Evolutionary conservation across 2,329 filamentous ascomycete genomes (phyloP).

Genomic region (Parafenestella ontariensis): DNA sequence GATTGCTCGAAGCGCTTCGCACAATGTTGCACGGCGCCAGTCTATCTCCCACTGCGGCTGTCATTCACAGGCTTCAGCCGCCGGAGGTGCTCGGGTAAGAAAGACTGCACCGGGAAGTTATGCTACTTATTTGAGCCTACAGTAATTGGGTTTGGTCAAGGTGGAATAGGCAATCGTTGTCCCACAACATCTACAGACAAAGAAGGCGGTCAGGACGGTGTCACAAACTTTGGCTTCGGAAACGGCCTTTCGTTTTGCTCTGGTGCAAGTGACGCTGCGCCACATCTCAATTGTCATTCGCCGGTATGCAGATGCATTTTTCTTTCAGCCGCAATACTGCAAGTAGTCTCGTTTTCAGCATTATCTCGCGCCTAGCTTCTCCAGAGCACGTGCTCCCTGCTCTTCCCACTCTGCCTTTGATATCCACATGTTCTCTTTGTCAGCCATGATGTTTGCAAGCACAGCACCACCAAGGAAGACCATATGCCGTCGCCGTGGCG

Average conservation of each 20-base stretch:
- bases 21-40: conserved; percentile 14
- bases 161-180: neutral
- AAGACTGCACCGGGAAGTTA: neutral
- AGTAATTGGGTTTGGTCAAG: neutral
- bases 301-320: conserved; percentile 14
- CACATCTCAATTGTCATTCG: conserved; percentile 14
- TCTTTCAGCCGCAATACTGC: conserved; percentile 11
- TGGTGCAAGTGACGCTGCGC: neutral
- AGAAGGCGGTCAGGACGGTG: neutral
- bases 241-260: conserved; percentile 1
- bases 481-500: conserved; percentile 95
- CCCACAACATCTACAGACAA: conserved; percentile 1
- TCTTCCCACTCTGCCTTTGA: conserved; percentile 97
- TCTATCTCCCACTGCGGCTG: conserved; percentile 30
- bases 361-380: conserved; percentile 90
- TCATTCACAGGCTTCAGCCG: conserved; percentile 7
- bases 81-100: conserved; percentile 12
- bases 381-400: conserved; percentile 80
- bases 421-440: conserved; percentile 99
- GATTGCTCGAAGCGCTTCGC: neutral
- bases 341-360: conserved; percentile 11
- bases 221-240: conserved; percentile 8
- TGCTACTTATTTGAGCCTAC: neutral
- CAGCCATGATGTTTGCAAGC: conserved; percentile 97
- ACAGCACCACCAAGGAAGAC: conserved; percentile 98